Evolutionary conservation across 495 filamentous ascomycete species (phyloP).

Genomic region (Hypoxylon fragiforme): DNA sequence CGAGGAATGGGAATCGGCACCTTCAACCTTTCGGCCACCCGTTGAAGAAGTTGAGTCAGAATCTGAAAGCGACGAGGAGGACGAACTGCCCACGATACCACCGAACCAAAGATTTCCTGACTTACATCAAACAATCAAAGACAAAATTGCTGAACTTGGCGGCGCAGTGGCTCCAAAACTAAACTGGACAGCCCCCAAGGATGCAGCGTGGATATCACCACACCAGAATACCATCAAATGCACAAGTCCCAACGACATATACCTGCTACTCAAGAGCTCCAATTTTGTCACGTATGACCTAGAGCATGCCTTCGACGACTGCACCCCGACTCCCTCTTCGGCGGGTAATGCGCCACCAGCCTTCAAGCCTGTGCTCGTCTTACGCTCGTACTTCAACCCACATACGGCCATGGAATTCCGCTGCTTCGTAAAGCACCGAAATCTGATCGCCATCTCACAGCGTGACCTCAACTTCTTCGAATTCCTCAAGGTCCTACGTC

Average conservation of each 20-base stretch:
- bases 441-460: slow-evolving; percentile 81
- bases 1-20: slow-evolving; percentile 48
- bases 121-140: slow-evolving; percentile 74
- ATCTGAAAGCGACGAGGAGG: slow-evolving; percentile 44
- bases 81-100: slow-evolving; percentile 39
- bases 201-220: slow-evolving; percentile 91
- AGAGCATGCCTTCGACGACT: slow-evolving; percentile 88
- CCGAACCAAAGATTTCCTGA: slow-evolving; percentile 59
- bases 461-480: slow-evolving; percentile 88
- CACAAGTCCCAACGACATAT: slow-evolving; percentile 83
- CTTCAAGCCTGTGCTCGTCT: slow-evolving; percentile 63
- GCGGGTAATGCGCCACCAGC: slow-evolving; percentile 56
- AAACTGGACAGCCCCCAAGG: slow-evolving; percentile 96
- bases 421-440: slow-evolving; percentile 82
- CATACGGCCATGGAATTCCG: slow-evolving; percentile 93
- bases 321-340: slow-evolving; percentile 43
- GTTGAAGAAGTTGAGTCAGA: slow-evolving; percentile 45
- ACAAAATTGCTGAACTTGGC: slow-evolving; percentile 74
- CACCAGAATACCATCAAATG: slow-evolving; percentile 89
- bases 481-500: slow-evolving; percentile 70
- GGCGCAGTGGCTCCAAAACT: slow-evolving; percentile 88
- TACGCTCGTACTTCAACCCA: slow-evolving; percentile 83
- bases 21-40: slow-evolving; percentile 36
- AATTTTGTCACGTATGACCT: slow-evolving; percentile 94
- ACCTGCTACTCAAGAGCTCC: slow-evolving; percentile 87